Percentiles rank a stretch among this genome's conserved stretches.
phyloP scores from a whole-genome alignment of 257 asterid species.

The Verbena officinalis region DNA sequence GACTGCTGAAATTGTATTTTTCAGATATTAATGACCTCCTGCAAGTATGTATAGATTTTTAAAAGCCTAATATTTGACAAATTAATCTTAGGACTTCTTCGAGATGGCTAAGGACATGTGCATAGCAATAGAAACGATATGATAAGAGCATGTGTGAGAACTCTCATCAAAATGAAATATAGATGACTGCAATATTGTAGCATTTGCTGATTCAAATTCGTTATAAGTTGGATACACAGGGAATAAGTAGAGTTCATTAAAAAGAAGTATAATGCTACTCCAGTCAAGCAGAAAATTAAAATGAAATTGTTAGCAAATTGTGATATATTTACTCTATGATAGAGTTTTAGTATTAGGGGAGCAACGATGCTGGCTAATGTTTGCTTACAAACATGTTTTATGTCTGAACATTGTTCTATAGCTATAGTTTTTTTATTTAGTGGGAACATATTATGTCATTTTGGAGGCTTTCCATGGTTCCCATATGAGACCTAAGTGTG shows the following conservation, averaged over 20 bases:
- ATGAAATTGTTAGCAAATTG: not conserved
- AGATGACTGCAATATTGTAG: not conserved
- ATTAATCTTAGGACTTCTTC: not conserved
- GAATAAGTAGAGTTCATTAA: not conserved
- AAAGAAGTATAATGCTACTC: not conserved
- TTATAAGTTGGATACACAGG: constrained; percentile 6
- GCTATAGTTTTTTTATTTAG: not conserved
- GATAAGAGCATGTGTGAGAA: not conserved
- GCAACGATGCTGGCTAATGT: not conserved
- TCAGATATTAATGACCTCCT: not conserved
- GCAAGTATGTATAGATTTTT: not conserved
- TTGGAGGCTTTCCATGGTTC: not conserved
- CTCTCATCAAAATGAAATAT: not conserved
- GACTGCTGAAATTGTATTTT: not conserved
- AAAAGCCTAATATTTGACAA: not conserved
- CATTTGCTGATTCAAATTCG: not conserved
- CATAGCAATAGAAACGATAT: not conserved
- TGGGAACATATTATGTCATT: not conserved
- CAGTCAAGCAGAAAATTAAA: constrained; percentile 9
- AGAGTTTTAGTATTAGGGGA: not conserved
- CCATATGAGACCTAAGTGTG: constrained; percentile 2
- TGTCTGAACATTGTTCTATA: constrained; percentile 8
- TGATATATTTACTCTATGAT: not conserved
- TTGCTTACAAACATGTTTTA: constrained; percentile 1
- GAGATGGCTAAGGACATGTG: not conserved